These are phyloP conservation scores for Croton laevigatus DNA, from an alignment of 441 rosid species.

Conservation along the genomic window DNA sequence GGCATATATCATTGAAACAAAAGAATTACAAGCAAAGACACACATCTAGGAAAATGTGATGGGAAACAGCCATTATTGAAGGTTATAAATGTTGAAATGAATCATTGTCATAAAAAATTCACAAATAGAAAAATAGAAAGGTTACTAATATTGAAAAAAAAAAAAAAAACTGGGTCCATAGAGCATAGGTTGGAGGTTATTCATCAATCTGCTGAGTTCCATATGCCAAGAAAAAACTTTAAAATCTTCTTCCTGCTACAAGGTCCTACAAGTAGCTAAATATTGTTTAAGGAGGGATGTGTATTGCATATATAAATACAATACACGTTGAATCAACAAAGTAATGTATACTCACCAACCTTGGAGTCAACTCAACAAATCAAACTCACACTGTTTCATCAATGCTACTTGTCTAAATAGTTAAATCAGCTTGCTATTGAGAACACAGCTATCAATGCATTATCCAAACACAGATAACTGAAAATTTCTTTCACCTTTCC, in stretches of 20 bases:
- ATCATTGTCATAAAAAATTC: neutral
- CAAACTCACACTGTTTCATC: neutral
- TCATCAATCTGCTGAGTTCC: neutral
- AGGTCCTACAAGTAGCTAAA: neutral
- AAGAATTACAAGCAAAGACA: constrained; percentile 11
- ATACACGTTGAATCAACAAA: neutral
- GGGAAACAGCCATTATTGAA: neutral
- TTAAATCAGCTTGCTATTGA: neutral
- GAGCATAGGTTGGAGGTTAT: neutral
- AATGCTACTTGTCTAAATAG: neutral
- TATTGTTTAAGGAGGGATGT: neutral
- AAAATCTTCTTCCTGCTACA: neutral
- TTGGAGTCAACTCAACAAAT: neutral
- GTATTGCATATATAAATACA: neutral
- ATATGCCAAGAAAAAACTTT: neutral
- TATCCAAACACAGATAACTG: neutral
- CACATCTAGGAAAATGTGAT: neutral
- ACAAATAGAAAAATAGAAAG: neutral
- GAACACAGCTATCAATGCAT: neutral
- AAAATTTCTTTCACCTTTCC: constrained; percentile 6
- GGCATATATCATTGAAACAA: constrained; percentile 14
- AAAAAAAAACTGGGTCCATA: neutral
- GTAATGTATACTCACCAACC: neutral
- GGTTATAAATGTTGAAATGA: neutral
- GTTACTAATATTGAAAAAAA: neutral